A percentile compares a stretch with the other conserved stretches of the same genome.
phyloP scores from a whole-genome alignment of 768 basidiomycete species.

The Termitomyces sp. region DNA sequence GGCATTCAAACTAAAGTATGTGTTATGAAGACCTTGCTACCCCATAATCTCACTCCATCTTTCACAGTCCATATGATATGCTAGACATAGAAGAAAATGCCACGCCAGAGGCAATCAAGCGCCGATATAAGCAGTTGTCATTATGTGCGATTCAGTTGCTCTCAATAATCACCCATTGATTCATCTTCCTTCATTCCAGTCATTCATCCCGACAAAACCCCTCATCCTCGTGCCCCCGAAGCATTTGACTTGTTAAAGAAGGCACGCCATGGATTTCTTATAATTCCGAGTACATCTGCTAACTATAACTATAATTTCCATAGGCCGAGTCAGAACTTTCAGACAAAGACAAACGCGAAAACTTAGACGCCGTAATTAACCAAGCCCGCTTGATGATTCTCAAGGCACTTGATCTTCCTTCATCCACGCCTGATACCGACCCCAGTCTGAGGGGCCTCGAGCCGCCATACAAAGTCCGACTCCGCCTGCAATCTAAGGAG shows the following conservation, averaged over 20 bases:
- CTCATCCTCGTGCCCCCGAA: constrained; percentile 83
- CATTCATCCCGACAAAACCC: constrained; percentile 98
- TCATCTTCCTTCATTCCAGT: constrained; percentile 43
- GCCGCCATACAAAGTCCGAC: constrained; percentile 62
- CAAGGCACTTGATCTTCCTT: constrained; percentile 55
- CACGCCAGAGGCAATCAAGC: constrained; percentile 82
- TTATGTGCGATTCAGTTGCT: constrained; percentile 53
- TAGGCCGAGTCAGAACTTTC: constrained; percentile 84
- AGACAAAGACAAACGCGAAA: constrained; percentile 73
- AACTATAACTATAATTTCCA: not conserved
- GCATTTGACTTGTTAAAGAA: constrained; percentile 94
- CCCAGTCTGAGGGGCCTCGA: constrained; percentile 46
- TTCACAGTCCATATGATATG: constrained; percentile 84
- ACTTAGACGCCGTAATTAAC: constrained; percentile 73
- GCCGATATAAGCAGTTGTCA: constrained; percentile 79
- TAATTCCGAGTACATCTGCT: not conserved
- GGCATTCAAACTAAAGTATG: constrained; percentile 95
- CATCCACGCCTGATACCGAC: constrained; percentile 54
- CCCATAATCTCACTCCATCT: not conserved
- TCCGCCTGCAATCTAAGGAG: constrained; percentile 74
- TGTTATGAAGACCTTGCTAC: constrained; percentile 4
- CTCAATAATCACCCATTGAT: not conserved
- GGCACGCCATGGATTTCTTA: constrained; percentile 31
- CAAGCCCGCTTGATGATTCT: constrained; percentile 70
- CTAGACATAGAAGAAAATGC: constrained; percentile 71